Conservation (phyloP, 179 eudicot species). For the Carnegiea gigantea region DNA sequence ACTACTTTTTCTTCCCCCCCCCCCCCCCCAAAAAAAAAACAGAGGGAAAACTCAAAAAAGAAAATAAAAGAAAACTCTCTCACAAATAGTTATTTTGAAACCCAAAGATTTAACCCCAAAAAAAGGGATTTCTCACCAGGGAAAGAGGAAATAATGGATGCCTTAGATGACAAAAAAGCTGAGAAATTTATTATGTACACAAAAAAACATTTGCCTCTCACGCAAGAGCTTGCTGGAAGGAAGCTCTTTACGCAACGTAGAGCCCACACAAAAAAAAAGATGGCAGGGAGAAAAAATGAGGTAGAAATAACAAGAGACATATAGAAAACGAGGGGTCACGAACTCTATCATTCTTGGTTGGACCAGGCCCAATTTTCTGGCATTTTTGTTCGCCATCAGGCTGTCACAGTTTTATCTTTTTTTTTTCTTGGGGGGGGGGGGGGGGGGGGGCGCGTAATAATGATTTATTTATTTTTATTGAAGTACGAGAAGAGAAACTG, state of each 20-base stretch:
- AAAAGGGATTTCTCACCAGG: neutral
- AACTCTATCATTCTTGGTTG: constrained; percentile 23
- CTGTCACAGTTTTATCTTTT: neutral
- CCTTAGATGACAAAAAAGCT: constrained; percentile 28
- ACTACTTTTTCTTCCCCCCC: constrained; percentile 9
- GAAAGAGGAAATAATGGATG: constrained; percentile 28
- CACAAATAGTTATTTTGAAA: neutral
- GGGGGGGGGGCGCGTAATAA: too few relatives aligned
- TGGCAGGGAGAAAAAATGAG: neutral
- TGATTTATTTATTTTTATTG: neutral
- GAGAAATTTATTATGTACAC: constrained; percentile 15
- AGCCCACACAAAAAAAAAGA: constrained; percentile 28
- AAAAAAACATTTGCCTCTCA: neutral
- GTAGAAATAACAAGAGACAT: constrained; percentile 14
- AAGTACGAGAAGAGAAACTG: neutral
- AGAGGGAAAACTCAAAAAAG: neutral
- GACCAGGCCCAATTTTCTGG: constrained; percentile 14
- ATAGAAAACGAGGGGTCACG: constrained; percentile 25
- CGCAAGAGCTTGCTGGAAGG: constrained; percentile 19
- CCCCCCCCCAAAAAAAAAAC: neutral
- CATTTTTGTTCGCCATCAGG: neutral
- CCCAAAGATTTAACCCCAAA: too few relatives aligned
- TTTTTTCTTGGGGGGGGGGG: neutral
- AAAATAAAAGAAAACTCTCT: neutral
- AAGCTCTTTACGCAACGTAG: constrained; percentile 19